Percentiles rank a stretch among this genome's conserved stretches.
These are phyloP conservation scores for Phytophthora kernoviae DNA, from an alignment of 352 stramenopile species.

Conservation along the genomic window DNA sequence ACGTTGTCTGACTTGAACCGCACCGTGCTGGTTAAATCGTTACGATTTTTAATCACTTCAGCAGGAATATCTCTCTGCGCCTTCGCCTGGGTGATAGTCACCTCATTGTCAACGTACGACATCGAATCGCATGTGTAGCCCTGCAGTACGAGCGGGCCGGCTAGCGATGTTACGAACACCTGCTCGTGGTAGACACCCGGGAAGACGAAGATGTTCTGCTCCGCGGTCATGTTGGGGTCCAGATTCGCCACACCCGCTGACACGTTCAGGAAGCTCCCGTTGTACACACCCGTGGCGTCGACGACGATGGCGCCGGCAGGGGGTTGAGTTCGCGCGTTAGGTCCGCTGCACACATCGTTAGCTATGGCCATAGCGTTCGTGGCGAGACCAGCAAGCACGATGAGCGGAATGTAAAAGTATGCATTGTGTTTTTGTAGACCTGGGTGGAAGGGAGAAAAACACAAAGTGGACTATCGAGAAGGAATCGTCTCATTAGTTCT, in stretches of 20 bases:
- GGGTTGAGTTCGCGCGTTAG: slow-evolving; percentile 14
- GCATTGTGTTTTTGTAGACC: slow-evolving; percentile 8
- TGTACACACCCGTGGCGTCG: slow-evolving; percentile 17
- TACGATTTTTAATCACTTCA: slow-evolving; percentile 15
- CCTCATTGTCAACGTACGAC: slow-evolving; percentile 17
- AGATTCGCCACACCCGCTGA: slow-evolving; percentile 19
- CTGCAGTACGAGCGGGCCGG: slow-evolving; percentile 18
- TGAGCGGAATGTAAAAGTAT: slow-evolving; percentile 8
- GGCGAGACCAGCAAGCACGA: slow-evolving; percentile 7
- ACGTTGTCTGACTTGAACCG: slow-evolving; percentile 20
- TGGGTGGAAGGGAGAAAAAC: slow-evolving; percentile 6
- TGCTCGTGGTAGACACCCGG: slow-evolving; percentile 19
- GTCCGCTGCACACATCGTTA: slow-evolving; percentile 13
- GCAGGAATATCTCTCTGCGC: slow-evolving; percentile 21
- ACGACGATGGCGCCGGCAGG: slow-evolving; percentile 28
- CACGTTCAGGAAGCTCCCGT: slow-evolving; percentile 19
- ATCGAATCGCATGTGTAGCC: slow-evolving; percentile 23
- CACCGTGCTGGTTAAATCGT: slow-evolving; percentile 22
- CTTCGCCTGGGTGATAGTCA: slow-evolving; percentile 25
- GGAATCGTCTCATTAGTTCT: too few species aligned
- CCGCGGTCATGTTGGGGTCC: slow-evolving; percentile 3
- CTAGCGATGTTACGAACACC: slow-evolving; percentile 11
- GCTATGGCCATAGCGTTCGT: background rate
- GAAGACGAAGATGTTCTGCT: slow-evolving; percentile 19
- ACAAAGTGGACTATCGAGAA: slow-evolving; percentile 2